Evolutionary conservation across 2,329 filamentous ascomycete genomes (phyloP), one percentile per base, ranked within the genome.

Genomic region (Xylariomycetidae sp.): DNA sequence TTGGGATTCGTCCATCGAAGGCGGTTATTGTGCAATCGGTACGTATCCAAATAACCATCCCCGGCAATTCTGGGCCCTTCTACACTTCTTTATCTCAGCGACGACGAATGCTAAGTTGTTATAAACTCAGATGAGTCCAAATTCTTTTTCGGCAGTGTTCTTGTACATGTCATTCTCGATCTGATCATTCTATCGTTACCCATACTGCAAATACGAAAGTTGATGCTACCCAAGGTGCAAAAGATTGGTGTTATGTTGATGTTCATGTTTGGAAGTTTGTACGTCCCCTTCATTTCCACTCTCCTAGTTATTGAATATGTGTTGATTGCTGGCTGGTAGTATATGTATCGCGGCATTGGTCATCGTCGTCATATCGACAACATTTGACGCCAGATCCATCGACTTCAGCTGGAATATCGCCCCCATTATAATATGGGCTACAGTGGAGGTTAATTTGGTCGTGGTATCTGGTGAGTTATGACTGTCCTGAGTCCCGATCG

Each of bases 91-190:
- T 23, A 23, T n/a, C 8, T 23, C 20, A 23, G 20, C 20, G 20
- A 23, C 20, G n/a, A 23, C 8, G 20, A 23, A n/a, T n/a, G n/a
- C n/a, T n/a, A n/a, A n/a, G n/a, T n/a, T n/a, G n/a, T n/a, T n/a
- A n/a, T n/a, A n/a, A n/a, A n/a, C n/a, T n/a, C n/a, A n/a, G 41
- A 53, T 25, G 53, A 52, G 34, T 43, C 46, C 11, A 50, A 49
- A 0, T 60, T 56, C 16, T 58, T 58, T 38, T 53, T 59, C 25
- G 51, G 54, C 11, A 56, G 54, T 1, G 49, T 54, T 2, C 23
- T 57, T 9, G 48, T 49, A 2, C 59, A 62, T 29, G 39, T 56
- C 1, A 8, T 57, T 7, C 44, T 62, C 12, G 59, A 62, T 14
- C 29, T 58, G 14, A 39, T 40, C 2, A 59, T 62, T 5, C 42